Conservation (phyloP, 768 basidiomycete species). For the Termitomyces sp. region DNA sequence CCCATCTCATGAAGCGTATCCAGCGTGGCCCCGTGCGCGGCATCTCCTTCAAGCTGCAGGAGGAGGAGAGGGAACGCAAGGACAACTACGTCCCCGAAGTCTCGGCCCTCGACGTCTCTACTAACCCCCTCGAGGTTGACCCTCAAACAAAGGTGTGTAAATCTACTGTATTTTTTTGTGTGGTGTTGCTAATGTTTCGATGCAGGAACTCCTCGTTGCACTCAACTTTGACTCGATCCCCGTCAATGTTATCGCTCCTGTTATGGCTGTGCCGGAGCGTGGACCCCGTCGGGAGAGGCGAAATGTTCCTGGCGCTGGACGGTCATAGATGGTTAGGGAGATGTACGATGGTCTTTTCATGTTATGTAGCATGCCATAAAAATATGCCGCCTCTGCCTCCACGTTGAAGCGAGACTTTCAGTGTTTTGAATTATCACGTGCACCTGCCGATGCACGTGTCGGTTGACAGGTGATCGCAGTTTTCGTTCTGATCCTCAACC, state of each 20-base stretch:
- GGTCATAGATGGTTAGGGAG: slow-evolving; percentile 20
- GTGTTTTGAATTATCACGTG: not conserved
- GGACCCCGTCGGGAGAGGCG: slow-evolving; percentile 71
- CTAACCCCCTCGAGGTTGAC: slow-evolving; percentile 81
- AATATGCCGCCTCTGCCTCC: slow-evolving; percentile 8
- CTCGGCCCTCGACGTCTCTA: slow-evolving; percentile 84
- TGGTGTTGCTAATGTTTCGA: not conserved
- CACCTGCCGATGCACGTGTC: not conserved
- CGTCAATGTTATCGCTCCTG: slow-evolving; percentile 65
- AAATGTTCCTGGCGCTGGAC: slow-evolving; percentile 79
- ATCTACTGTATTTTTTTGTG: not conserved
- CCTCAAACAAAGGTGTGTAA: slow-evolving; percentile 86
- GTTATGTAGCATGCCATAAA: slow-evolving; percentile 10
- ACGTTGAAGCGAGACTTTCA: no score
- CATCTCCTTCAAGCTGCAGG: slow-evolving; percentile 99
- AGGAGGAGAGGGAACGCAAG: slow-evolving; percentile 98
- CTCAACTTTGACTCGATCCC: slow-evolving; percentile 95
- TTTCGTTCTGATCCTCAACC: not conserved
- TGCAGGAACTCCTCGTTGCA: slow-evolving; percentile 78
- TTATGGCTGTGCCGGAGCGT: slow-evolving; percentile 66
- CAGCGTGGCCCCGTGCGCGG: slow-evolving; percentile 97
- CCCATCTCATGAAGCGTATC: slow-evolving; percentile 99
- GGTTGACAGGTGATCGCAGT: not conserved
- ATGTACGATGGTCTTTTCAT: not conserved
- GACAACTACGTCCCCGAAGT: slow-evolving; percentile 99